phyloP scores from a whole-genome alignment of 108 stramenopile species.

The Nitzschia putrida region DNA sequence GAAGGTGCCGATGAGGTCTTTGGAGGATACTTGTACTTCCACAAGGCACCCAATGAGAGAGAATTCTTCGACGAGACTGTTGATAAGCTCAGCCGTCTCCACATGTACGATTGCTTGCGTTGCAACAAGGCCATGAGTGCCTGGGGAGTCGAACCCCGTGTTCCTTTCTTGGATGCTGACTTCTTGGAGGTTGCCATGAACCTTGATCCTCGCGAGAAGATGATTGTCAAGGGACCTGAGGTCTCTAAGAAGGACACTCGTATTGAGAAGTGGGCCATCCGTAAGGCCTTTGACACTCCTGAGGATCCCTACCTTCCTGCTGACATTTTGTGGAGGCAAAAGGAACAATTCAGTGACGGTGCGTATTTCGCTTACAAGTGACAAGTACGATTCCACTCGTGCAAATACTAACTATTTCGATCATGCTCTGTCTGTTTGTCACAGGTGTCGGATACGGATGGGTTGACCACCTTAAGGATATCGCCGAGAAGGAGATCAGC shows the following conservation, averaged over 20 bases:
- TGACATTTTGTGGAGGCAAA: constrained; percentile 98
- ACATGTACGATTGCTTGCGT: constrained; percentile 97
- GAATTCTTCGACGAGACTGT: constrained; percentile 97
- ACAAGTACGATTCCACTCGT: no score
- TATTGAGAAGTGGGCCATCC: constrained; percentile 96
- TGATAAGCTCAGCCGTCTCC: constrained; percentile 90
- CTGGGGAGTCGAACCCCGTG: constrained; percentile 97
- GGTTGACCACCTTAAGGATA: constrained; percentile 92
- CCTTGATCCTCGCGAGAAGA: constrained; percentile 92
- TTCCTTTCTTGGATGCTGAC: constrained; percentile 97
- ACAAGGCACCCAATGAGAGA: constrained; percentile 96
- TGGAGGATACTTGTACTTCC: constrained; percentile 99
- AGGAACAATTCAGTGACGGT: constrained; percentile 99
- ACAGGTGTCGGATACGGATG: constrained; percentile 96
- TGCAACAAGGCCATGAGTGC: constrained; percentile 99
- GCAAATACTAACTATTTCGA: no score
- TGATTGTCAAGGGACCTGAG: constrained; percentile 84
- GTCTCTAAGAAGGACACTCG: constrained; percentile 73
- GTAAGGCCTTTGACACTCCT: constrained; percentile 98
- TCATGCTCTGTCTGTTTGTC: no score
- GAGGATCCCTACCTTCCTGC: constrained; percentile 97
- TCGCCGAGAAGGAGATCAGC: constrained; percentile 88
- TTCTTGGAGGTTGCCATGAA: constrained; percentile 96
- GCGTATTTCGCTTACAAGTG: constrained; percentile 11
- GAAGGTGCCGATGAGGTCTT: constrained; percentile 99